Evolutionary conservation across 75 land plant genomes (phyloP), one percentile per base, ranked within the genome.

Genomic region (Pinus taeda): DNA sequence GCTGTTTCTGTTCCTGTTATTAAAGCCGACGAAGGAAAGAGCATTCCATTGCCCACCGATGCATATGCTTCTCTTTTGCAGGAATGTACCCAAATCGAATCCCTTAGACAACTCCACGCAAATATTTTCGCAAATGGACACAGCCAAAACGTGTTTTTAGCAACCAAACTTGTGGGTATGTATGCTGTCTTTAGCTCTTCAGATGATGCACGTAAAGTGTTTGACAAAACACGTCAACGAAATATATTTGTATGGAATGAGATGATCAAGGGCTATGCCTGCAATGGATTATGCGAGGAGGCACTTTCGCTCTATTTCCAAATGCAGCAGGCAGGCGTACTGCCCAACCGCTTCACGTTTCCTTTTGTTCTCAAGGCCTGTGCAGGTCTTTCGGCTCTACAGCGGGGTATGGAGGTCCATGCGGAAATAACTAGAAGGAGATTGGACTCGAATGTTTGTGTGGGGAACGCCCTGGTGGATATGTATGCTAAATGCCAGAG

Each of bases 261-360:
- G 15, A 87, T 87, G 75, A 87, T 87, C 33, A 81, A 70, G 61
- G 89, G 76, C 24, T 81, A 84, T 77, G 76, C 77, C 1, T 22
- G 18, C 21, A 79, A 75, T 81, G 84, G 81, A 2, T 62, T 57
- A 4, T 26, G 42, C 37, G 64, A 69, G 62, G 74, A 84, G 49
- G 83, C 87, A n/a, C n/a, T 87, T 13, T 57, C 77, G 1, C 33
- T 87, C 21, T 84, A 78, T 53, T 71, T 59, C 56, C 15, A 42
- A 57, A 80, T 71, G 86, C 72, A 73, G 18, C 33, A 30, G 18
- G 57, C 55, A 55, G 80, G 73, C 12, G 26, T 87, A 17, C 67
- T 42, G 37, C 77, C 81, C 3, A 83, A 87, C 55, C 70, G 73
- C 1, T 67, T 77, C 36, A 79, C 84, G 11, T 77, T 82, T 74